These are phyloP conservation scores for Cryptococcus neoformans DNA, from an alignment of 1,284 basidiomycete genomes.

Conservation along the genomic window DNA sequence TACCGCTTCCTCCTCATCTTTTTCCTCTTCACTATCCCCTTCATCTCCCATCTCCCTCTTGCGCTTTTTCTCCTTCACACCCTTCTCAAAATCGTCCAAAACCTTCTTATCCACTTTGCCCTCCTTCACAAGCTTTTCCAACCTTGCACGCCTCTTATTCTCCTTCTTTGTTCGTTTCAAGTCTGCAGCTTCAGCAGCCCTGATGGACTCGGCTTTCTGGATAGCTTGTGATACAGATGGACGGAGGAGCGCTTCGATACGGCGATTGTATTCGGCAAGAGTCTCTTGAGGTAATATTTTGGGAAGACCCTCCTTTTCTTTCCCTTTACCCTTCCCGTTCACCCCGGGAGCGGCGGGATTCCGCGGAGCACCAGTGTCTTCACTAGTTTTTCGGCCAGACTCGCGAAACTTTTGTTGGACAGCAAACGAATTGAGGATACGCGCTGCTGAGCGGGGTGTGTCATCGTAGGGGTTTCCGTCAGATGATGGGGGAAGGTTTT, in stretches of 20 bases:
- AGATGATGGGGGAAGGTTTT: slow-evolving; percentile 34
- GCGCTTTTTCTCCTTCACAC: slow-evolving; percentile 8
- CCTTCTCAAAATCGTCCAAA: slow-evolving; percentile 12
- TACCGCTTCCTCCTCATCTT: slow-evolving; percentile 1
- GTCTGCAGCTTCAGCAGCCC: slow-evolving; percentile 21
- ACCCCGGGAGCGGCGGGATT: neutral
- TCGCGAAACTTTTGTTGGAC: slow-evolving; percentile 37
- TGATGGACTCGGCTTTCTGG: slow-evolving; percentile 33
- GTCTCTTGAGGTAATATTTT: slow-evolving; percentile 27
- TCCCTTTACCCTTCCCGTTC: slow-evolving; percentile 4
- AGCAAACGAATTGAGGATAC: slow-evolving; percentile 40
- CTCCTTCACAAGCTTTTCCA: slow-evolving; percentile 12
- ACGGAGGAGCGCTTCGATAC: slow-evolving; percentile 41
- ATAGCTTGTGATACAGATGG: slow-evolving; percentile 43
- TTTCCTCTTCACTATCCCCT: slow-evolving; percentile 1
- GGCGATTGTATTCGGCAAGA: slow-evolving; percentile 46
- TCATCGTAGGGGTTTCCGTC: slow-evolving; percentile 28
- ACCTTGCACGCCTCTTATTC: slow-evolving; percentile 7
- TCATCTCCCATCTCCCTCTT: slow-evolving; percentile 7
- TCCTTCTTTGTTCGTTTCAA: slow-evolving; percentile 25
- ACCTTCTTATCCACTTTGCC: slow-evolving; percentile 7
- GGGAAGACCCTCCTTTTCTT: slow-evolving; percentile 10
- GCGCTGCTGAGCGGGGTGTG: slow-evolving; percentile 39
- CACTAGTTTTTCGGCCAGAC: slow-evolving; percentile 27
- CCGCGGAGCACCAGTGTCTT: slow-evolving; percentile 37